Evolutionary conservation across 2,329 filamentous ascomycete species (phyloP).

Genomic region (Westerdykella ornata): DNA sequence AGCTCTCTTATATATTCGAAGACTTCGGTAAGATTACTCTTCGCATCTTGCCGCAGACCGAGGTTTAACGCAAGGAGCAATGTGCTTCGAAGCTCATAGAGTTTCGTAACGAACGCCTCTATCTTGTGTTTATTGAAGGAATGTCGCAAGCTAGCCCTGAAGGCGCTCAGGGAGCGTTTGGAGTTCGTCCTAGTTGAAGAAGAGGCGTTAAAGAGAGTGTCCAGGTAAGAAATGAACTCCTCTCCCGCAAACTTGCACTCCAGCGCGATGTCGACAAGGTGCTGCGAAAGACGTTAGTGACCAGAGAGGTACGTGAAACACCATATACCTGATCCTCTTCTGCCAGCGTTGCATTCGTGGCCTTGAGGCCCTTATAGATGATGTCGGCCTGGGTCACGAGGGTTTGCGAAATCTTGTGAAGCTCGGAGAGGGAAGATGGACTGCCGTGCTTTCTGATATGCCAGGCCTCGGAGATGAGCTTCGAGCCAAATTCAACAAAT

Average conservation of each 20-base stretch:
- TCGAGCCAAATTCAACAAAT: slow-evolving; percentile 9
- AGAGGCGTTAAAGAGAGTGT: slow-evolving; percentile 1
- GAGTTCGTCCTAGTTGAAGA: neutral
- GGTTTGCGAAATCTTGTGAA: slow-evolving; percentile 1
- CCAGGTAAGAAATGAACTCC: slow-evolving; percentile 8
- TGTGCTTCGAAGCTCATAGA: slow-evolving; percentile 7
- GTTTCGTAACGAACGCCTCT: slow-evolving; percentile 5
- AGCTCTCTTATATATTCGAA: slow-evolving; percentile 4
- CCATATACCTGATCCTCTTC: slow-evolving; percentile 7
- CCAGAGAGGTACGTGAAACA: no score
- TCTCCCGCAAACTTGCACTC: slow-evolving; percentile 7
- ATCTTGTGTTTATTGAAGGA: slow-evolving; percentile 4
- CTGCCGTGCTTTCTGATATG: slow-evolving; percentile 3
- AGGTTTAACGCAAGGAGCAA: slow-evolving; percentile 6
- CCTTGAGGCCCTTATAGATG: neutral
- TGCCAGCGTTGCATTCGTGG: neutral
- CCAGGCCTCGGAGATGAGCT: slow-evolving; percentile 5
- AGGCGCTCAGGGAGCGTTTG: neutral
- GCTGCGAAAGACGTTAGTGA: slow-evolving; percentile 1
- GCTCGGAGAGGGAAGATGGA: slow-evolving; percentile 1
- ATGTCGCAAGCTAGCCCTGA: slow-evolving; percentile 5
- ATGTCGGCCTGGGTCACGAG: slow-evolving; percentile 3
- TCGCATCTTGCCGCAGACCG: slow-evolving; percentile 5
- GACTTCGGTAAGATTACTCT: slow-evolving; percentile 3
- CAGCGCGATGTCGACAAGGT: slow-evolving; percentile 4